Evolutionary conservation across 441 rosid species (phyloP).

Genomic region (Geranium incanum): DNA sequence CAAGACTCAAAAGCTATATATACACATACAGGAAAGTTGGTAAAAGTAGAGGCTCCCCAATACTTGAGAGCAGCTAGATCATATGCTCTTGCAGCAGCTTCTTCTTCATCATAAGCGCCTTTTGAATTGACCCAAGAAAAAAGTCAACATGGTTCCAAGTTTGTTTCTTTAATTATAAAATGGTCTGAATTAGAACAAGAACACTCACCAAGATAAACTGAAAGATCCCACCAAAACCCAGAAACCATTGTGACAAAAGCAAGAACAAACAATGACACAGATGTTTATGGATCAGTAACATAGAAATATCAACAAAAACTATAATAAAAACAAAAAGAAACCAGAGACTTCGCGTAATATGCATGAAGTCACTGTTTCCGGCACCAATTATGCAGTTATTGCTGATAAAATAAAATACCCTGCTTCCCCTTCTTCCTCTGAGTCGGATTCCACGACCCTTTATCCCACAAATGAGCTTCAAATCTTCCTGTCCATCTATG

Average conservation of each 20-base stretch:
- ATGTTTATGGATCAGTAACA: background rate
- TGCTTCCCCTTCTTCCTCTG: conserved; percentile 53
- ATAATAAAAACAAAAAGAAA: too few relatives aligned
- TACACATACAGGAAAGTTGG: conserved; percentile 25
- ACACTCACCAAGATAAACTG: conserved; percentile 60
- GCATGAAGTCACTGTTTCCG: background rate
- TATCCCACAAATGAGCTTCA: conserved; percentile 61
- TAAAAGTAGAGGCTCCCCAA: conserved; percentile 34
- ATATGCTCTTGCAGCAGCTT: conserved; percentile 41
- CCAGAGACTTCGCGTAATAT: too few relatives aligned
- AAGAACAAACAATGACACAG: background rate
- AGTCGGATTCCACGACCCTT: conserved; percentile 47
- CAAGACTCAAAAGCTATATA: too few relatives aligned
- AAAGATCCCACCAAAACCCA: conserved; percentile 10
- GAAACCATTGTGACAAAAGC: conserved; percentile 1
- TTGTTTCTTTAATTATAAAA: background rate
- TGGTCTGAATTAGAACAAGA: background rate
- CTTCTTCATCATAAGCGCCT: conserved; percentile 49
- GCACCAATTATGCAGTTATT: too few relatives aligned
- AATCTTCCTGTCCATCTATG: conserved; percentile 53
- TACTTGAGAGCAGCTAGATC: conserved; percentile 40
- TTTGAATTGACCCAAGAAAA: conserved; percentile 1
- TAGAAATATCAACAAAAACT: background rate
- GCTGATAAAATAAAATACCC: conserved; percentile 19
- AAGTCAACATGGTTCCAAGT: background rate